Conservation (phyloP, 2,329 filamentous ascomycete species). For the Cordyceps cicadae region DNA sequence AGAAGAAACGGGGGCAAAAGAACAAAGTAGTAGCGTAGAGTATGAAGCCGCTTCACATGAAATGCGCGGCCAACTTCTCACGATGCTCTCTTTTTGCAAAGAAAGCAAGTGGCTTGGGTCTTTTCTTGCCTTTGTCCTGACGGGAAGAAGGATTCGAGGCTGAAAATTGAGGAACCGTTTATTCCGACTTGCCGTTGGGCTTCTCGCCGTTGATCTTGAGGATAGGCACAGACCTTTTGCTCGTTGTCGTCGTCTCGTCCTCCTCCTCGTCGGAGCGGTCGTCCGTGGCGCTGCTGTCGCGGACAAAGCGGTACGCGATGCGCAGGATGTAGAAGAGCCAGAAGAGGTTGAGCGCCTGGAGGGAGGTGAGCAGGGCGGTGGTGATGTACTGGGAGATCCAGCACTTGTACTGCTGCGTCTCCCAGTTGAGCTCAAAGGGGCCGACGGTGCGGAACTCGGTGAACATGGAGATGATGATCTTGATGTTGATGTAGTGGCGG, state of each 20-base stretch:
- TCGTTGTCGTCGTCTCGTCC: conserved; percentile 40
- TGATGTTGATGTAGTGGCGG: conserved; percentile 75
- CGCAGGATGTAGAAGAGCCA: conserved; percentile 73
- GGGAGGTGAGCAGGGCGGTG: conserved; percentile 50
- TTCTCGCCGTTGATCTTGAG: conserved; percentile 13
- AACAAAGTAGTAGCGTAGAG: too few relatives aligned
- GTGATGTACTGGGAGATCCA: conserved; percentile 61
- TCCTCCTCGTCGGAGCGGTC: conserved; percentile 65
- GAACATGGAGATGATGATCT: conserved; percentile 66
- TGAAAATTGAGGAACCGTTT: background rate
- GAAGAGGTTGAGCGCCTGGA: conserved; percentile 72
- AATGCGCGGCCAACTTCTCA: too few relatives aligned
- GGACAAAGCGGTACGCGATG: conserved; percentile 63
- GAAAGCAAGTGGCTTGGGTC: background rate
- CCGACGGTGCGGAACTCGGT: conserved; percentile 68
- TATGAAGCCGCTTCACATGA: too few relatives aligned
- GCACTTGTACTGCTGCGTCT: conserved; percentile 69
- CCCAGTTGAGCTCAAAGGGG: conserved; percentile 70
- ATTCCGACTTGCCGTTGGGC: conserved; percentile 13
- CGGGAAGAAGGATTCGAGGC: background rate
- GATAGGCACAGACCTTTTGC: conserved; percentile 9
- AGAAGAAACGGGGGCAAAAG: background rate
- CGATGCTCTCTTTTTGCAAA: too few relatives aligned
- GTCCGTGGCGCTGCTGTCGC: conserved; percentile 54
- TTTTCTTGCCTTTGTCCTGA: background rate